These are phyloP conservation scores for Daldinia decipiens DNA, from an alignment of 495 filamentous ascomycete species.

Conservation along the genomic window DNA sequence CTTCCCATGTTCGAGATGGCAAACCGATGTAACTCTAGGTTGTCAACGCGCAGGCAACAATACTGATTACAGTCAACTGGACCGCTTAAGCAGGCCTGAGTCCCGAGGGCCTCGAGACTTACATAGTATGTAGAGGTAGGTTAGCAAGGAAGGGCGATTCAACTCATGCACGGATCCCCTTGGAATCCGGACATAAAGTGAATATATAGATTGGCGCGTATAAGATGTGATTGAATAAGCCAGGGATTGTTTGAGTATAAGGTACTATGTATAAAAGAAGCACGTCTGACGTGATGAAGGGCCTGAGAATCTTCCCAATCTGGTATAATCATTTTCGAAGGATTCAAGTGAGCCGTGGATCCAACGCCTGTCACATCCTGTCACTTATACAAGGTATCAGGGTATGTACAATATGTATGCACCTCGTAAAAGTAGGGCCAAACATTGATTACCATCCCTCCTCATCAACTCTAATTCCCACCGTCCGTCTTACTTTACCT, in stretches of 20 bases:
- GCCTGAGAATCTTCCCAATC: conserved; percentile 7
- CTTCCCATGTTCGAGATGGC: conserved; percentile 26
- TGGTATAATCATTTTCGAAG: conserved; percentile 31
- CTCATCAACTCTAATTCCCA: conserved; percentile 15
- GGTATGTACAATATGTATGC: conserved; percentile 11
- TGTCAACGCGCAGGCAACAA: conserved; percentile 14
- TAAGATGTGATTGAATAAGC: no score
- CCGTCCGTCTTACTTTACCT: neutral
- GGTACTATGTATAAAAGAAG: no score
- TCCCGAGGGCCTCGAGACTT: no score
- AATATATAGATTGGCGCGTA: no score
- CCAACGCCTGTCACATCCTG: conserved; percentile 35
- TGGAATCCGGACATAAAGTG: no score
- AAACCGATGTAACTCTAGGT: conserved; percentile 27
- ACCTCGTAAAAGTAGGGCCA: conserved; percentile 23
- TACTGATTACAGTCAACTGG: conserved; percentile 20
- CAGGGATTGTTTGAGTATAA: no score
- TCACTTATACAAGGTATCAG: conserved; percentile 12
- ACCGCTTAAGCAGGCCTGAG: conserved; percentile 18
- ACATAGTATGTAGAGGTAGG: no score
- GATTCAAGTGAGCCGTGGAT: conserved; percentile 28
- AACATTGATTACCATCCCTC: conserved; percentile 24
- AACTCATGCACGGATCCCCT: neutral
- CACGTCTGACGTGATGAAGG: neutral
- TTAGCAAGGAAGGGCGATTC: no score